Percentiles rank a stretch among this genome's conserved stretches.
Conservation (phyloP, 2,329 filamentous ascomycete genomes). For the Blastomyces gilchristii region DNA sequence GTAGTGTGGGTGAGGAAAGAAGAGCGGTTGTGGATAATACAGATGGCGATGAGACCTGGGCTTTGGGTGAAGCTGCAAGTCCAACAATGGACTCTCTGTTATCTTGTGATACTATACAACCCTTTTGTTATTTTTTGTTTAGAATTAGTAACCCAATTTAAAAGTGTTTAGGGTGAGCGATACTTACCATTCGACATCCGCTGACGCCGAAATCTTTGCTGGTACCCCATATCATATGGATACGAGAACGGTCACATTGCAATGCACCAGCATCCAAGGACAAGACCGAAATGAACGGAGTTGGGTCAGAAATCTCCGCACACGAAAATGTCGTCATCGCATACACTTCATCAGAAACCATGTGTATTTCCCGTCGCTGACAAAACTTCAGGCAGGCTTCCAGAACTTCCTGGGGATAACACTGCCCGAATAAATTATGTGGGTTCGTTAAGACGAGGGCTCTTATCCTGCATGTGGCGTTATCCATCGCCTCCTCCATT, state of each 20-base stretch:
- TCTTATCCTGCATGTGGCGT: constrained; percentile 14
- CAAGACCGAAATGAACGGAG: constrained; percentile 16
- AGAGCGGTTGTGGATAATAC: constrained; percentile 17
- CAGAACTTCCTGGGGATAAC: constrained; percentile 19
- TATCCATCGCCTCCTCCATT: constrained; percentile 14
- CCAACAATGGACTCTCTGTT: constrained; percentile 17
- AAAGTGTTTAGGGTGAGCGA: neutral
- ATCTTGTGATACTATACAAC: constrained; percentile 19
- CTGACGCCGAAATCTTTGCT: constrained; percentile 18
- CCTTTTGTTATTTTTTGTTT: constrained; percentile 9
- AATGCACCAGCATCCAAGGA: constrained; percentile 12
- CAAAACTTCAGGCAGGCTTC: constrained; percentile 19
- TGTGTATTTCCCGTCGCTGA: constrained; percentile 17
- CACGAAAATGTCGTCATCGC: constrained; percentile 16
- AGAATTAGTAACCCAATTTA: constrained; percentile 2
- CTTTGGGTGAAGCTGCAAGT: constrained; percentile 16
- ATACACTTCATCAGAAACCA: constrained; percentile 24
- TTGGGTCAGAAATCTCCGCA: constrained; percentile 12
- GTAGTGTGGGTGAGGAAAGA: constrained; percentile 18
- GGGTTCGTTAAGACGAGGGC: constrained; percentile 22
- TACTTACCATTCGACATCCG: constrained; percentile 17
- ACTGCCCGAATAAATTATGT: constrained; percentile 21
- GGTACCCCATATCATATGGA: constrained; percentile 19
- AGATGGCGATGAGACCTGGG: constrained; percentile 18
- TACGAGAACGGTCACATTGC: constrained; percentile 15